Evolutionary conservation across 2,329 filamentous ascomycete genomes (phyloP).

Genomic region (Aspergillus sp.): DNA sequence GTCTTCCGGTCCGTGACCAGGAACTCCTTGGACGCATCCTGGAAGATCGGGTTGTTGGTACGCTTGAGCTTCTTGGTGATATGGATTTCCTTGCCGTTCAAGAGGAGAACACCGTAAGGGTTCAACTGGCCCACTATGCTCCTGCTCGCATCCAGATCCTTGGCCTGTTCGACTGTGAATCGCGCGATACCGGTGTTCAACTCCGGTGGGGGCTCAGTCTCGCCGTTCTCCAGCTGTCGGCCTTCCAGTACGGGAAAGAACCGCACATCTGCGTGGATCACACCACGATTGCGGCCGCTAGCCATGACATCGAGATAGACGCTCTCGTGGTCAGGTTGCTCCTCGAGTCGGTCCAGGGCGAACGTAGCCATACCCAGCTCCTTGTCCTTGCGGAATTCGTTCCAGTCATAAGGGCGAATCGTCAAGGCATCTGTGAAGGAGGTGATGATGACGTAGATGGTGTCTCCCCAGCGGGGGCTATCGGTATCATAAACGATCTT

Average conservation of each 20-base stretch:
- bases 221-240: constrained; percentile 60
- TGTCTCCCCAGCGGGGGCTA: constrained; percentile 93
- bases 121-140: constrained; percentile 85
- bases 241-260: constrained; percentile 90
- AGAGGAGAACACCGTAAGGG: constrained; percentile 77
- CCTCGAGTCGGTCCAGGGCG: constrained; percentile 70
- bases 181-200: constrained; percentile 88
- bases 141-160: constrained; percentile 88
- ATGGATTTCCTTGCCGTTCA: constrained; percentile 89
- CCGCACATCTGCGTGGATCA: constrained; percentile 71
- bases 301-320: constrained; percentile 74
- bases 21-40: constrained; percentile 85
- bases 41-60: constrained; percentile 95
- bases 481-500: constrained; percentile 78
- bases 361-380: constrained; percentile 85
- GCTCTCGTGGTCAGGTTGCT: constrained; percentile 70
- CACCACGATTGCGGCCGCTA: constrained; percentile 74
- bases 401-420: constrained; percentile 81
- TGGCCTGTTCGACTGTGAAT: constrained; percentile 90
- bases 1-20: constrained; percentile 88
- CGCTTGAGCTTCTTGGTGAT: constrained; percentile 87
- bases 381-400: constrained; percentile 94
- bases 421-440: constrained; percentile 83
- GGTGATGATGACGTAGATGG: constrained; percentile 87
- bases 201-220: constrained; percentile 70